Evolutionary conservation across 805 yeast species (phyloP), one percentile per base, ranked within the genome.

Genomic region (Yarrowia yakushimensis): DNA sequence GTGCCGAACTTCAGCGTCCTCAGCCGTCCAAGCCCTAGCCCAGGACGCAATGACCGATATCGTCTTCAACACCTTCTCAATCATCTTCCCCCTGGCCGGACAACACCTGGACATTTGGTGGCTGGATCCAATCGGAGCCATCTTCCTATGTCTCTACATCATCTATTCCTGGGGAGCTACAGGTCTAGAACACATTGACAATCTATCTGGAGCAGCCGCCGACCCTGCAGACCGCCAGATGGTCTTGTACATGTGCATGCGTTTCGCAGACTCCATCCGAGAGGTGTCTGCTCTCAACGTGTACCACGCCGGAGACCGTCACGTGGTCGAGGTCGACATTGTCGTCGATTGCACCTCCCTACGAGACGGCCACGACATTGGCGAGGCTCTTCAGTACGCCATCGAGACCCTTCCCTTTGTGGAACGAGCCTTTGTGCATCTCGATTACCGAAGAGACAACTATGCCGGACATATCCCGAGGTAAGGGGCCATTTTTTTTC

Each of bases 41-140:
- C 93, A 87, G 72, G 96, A 88, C 73, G 94, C 94, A 0, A 78
- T 80, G 73, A 88, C 92, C 0, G 96, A 88, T 72, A 81, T 88
- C 31, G 80, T 87, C 3, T 88, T 88, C 77, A 88, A 88, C 74
- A 68, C 79, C 1, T 86, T 86, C 43, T 87, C 94, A 1, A 79
- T 88, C 25, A 65, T 88, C 15, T 86, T 88, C 78, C 96, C 96
- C 0, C 65, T 85, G 0, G 43, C 81, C 0, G 93, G 93, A 1
- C 75, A 78, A 62, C 67, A 71, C n/a, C 71, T 80, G 17, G 71
- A 79, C 18, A 68, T 79, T 17, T 85, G 90, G 86, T 86, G 90
- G 90, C 68, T 86, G 45, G 96, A 88, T 74, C 84, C 94, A 1
- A 67, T 82, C 3, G 94, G 96, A 15, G 96, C 96, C 0, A 72